Conservation (phyloP, 768 basidiomycete genomes). For the Pholiota conissans region DNA sequence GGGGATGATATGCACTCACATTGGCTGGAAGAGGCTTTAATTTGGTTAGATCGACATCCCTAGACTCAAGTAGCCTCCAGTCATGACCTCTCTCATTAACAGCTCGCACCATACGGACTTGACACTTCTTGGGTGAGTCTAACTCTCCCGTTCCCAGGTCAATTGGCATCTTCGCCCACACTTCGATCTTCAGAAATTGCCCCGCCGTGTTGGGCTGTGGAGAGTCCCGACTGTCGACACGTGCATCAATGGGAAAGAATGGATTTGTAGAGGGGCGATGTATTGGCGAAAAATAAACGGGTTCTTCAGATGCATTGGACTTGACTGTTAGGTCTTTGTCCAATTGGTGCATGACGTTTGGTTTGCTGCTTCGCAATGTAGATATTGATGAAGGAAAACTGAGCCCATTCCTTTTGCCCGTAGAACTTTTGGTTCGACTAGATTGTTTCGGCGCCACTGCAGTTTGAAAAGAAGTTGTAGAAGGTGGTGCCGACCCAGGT, state of each 20-base stretch:
- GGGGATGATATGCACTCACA: conserved; percentile 40
- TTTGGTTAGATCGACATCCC: conserved; percentile 61
- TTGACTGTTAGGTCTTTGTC: background rate
- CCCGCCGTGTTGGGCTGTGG: conserved; percentile 54
- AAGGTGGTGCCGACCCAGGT: conserved; percentile 16
- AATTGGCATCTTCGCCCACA: conserved; percentile 51
- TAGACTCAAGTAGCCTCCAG: conserved; percentile 71
- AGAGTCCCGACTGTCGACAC: conserved; percentile 51
- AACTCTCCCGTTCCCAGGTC: background rate
- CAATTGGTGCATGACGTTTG: no score
- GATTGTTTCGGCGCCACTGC: background rate
- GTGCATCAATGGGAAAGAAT: conserved; percentile 59
- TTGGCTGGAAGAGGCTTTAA: conserved; percentile 60
- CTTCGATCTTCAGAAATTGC: conserved; percentile 50
- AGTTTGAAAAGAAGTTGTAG: conserved; percentile 9
- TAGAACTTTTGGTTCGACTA: background rate
- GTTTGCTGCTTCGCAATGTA: background rate
- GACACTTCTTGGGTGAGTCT: background rate
- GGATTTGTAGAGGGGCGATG: conserved; percentile 88
- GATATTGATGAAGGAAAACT: background rate
- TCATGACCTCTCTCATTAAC: conserved; percentile 19
- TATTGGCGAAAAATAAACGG: conserved; percentile 77
- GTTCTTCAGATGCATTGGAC: conserved; percentile 13
- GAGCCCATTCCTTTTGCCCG: background rate
- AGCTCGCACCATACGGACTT: background rate